Evolutionary conservation across 2,329 filamentous ascomycete genomes (phyloP), one percentile per base, ranked within the genome.

Genomic region (Diaporthe vaccinii): DNA sequence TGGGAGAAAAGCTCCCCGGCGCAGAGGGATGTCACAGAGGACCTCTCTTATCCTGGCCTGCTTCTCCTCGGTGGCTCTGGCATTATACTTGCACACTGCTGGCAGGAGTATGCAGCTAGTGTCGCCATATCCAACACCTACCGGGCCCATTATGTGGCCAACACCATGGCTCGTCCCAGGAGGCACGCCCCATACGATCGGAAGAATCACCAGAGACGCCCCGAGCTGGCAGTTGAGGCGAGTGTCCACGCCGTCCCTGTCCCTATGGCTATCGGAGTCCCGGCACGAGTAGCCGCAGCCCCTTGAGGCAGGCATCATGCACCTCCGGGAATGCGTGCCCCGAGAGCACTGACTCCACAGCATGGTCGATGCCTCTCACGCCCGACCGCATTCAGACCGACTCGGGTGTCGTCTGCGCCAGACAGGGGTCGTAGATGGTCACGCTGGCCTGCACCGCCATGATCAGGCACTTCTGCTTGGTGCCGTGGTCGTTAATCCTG

Each of bases 91-190:
- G 79, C 88, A 88, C 8, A 92, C 89, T 0, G 87, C 85, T 0
- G 90, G 89, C 49, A 88, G 83, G 73, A 90, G 83, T 61, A 89
- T 87, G 79, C 87, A 92, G 78, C 87, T 90, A 39, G 90, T 92
- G 80, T 91, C 89, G 15, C 90, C 90, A 78, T 92, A 90, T 0
- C 88, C 87, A 2, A 92, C 90, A 0, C 90, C 90, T 4, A 89
- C 80, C 0, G 89, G 89, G 0, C 88, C 88, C 0, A 90, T 83
- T 79, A 88, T 87, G 78, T 89, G 87, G 5, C 87, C 87, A 75
- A 90, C 89, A 0, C 86, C 88, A 77, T 90, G 87, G 77, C 87
- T 87, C 5, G 85, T 86, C 1, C 86, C 88, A 15, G 53, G 15
- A 31, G 53, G 28, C 28, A 4, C 53, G 14, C 53, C 53, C 25